These are phyloP conservation scores for Pseudoneurospora amorphoporcata DNA, from an alignment of 495 filamentous ascomycete species.

Conservation along the genomic window DNA sequence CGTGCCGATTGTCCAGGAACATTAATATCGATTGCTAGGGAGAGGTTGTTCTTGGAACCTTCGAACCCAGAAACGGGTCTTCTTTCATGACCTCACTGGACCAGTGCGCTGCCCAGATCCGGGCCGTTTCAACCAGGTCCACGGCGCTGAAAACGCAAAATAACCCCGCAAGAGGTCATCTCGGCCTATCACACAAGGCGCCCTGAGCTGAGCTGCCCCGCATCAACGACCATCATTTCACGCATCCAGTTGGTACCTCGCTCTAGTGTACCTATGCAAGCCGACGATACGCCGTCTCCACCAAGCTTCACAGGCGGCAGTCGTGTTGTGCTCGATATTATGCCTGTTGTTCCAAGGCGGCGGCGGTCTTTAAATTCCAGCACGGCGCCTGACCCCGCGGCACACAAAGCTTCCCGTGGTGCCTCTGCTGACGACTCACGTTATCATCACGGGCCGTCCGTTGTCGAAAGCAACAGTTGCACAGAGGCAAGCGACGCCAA, in stretches of 20 bases:
- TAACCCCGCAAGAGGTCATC: conserved; percentile 3
- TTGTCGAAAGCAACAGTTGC: background rate
- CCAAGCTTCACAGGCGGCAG: conserved; percentile 12
- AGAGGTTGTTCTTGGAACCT: background rate
- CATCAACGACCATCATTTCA: conserved; percentile 2
- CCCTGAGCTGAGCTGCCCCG: conserved; percentile 2
- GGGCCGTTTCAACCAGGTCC: conserved; percentile 19
- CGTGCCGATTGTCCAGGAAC: background rate
- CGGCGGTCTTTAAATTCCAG: background rate
- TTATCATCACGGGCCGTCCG: background rate
- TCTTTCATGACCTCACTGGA: conserved; percentile 15
- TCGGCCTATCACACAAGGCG: conserved; percentile 7
- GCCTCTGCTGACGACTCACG: background rate
- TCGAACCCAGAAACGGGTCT: background rate
- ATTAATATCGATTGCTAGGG: background rate
- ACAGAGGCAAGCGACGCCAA: background rate
- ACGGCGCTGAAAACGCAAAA: conserved; percentile 3
- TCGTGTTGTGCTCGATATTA: background rate
- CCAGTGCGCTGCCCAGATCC: conserved; percentile 13
- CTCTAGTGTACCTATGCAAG: background rate
- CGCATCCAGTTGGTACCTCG: background rate
- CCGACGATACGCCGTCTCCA: conserved; percentile 19
- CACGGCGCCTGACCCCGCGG: background rate
- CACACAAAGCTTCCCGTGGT: background rate
- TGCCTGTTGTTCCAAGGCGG: background rate